Conservation (phyloP, 768 basidiomycete genomes). For the Suillus placidus region DNA sequence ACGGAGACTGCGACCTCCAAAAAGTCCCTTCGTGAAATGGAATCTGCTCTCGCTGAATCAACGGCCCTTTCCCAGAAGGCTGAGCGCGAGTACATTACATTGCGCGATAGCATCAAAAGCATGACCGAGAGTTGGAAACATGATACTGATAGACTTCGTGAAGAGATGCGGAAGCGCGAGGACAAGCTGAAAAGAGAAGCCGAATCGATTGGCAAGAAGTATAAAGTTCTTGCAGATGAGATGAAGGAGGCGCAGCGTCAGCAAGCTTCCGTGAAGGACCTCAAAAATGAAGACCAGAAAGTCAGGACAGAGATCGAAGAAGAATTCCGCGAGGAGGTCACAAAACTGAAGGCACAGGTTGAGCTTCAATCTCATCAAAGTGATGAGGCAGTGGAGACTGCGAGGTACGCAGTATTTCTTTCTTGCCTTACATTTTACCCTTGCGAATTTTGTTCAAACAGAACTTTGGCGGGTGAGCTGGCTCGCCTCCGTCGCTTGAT, state of each 20-base stretch:
- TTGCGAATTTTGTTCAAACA: constrained; percentile 26
- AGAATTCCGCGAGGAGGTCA: constrained; percentile 60
- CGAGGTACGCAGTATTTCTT: constrained; percentile 49
- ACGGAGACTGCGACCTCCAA: constrained; percentile 71
- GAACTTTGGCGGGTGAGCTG: constrained; percentile 63
- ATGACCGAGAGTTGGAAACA: constrained; percentile 74
- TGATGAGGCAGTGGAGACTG: constrained; percentile 60
- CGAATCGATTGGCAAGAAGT: constrained; percentile 71
- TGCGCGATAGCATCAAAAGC: constrained; percentile 75
- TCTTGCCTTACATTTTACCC: background rate
- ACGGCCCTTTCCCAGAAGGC: constrained; percentile 77
- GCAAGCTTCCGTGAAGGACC: constrained; percentile 48
- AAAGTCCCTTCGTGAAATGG: constrained; percentile 81
- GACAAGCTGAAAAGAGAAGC: constrained; percentile 68
- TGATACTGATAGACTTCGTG: constrained; percentile 69
- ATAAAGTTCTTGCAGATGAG: constrained; percentile 63
- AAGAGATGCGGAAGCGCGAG: constrained; percentile 77
- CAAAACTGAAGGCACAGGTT: constrained; percentile 52
- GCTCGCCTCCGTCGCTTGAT: constrained; percentile 73
- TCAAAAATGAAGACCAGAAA: constrained; percentile 53
- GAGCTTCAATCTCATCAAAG: constrained; percentile 56
- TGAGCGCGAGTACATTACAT: constrained; percentile 79
- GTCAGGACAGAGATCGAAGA: constrained; percentile 61
- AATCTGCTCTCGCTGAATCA: constrained; percentile 69
- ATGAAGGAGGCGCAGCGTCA: constrained; percentile 53